These are phyloP conservation scores for Nigrospora oryzae DNA, from an alignment of 2,329 filamentous ascomycete species.

Conservation along the genomic window DNA sequence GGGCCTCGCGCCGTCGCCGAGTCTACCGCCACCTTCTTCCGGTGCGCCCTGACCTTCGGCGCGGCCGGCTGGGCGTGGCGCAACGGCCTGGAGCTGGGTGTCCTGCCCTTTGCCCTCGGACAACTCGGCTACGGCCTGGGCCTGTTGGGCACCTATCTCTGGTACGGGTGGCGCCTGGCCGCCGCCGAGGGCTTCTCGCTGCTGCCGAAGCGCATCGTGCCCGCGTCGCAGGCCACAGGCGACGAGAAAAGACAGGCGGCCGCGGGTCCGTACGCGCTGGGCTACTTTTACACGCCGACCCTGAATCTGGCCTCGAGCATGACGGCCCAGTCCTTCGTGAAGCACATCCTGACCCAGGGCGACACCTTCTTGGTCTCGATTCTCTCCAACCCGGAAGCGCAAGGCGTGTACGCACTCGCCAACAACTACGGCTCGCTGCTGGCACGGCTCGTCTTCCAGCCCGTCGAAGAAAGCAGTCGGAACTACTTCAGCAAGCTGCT, in stretches of 20 bases:
- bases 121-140: slow-evolving; percentile 68
- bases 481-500: slow-evolving; percentile 83
- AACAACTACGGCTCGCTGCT: slow-evolving; percentile 90
- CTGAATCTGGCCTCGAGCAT: slow-evolving; percentile 70
- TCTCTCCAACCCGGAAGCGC: slow-evolving; percentile 68
- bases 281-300: slow-evolving; percentile 61
- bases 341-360: slow-evolving; percentile 89
- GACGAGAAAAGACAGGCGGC: not conserved
- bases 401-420: slow-evolving; percentile 87
- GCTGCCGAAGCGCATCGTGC: slow-evolving; percentile 34
- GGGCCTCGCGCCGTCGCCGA: slow-evolving; percentile 76
- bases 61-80: slow-evolving; percentile 56
- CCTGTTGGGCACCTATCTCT: slow-evolving; percentile 62
- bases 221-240: slow-evolving; percentile 6
- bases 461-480: slow-evolving; percentile 87
- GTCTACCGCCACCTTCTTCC: slow-evolving; percentile 67
- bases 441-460: slow-evolving; percentile 85
- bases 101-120: slow-evolving; percentile 82
- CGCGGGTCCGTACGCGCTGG: slow-evolving; percentile 36
- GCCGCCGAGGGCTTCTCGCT: slow-evolving; percentile 59
- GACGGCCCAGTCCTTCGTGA: slow-evolving; percentile 80
- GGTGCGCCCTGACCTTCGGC: slow-evolving; percentile 68
- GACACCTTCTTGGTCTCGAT: slow-evolving; percentile 81
- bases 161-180: slow-evolving; percentile 50
- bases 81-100: slow-evolving; percentile 51